Base-by-base conservation (phyloP, 257 asterid species). In the Nemophila menziesii region DNA sequence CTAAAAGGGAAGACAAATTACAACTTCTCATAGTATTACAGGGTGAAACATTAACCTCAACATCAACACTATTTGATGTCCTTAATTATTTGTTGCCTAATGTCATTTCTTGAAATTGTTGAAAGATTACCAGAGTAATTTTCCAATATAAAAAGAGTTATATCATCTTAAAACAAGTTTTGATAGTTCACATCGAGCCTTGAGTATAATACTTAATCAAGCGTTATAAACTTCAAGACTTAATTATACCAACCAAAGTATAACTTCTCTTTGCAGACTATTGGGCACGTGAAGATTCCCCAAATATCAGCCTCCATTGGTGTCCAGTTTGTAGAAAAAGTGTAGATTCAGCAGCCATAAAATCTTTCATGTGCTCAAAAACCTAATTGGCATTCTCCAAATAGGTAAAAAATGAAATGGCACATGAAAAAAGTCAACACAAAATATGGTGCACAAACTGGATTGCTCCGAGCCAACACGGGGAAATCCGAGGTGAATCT, bases 351-450 rank as follows among this genome's bases (percentile, higher is more conserved):
- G 13, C 46, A 41, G 20, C 46, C 14, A 4, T 24, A 18, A 38
- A 10, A 12, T 16, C 22, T 41, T 22, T 41, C 46, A 41, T 22
- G 46, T 41, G 46, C 46, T 17, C 20, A 37, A 40, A 41, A 17
- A 41, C 46, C 46, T 18, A 41, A 4, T 41, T 22, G 44, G 16
- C 5, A 15, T 39, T 39, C 21, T 15, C 44, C 44, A 39, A 16
- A 15, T 39, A 39, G 44, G 20, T 39, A 18, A 41, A 41, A 41
- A 41, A 41, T 6, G 1, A 41, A 15, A 41, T 41, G 20, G 15
- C 26, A 41, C 46, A 41, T 41, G 24, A 41, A 29, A 5, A 13
- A 8, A 1, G 19, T 3, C 16, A 37, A 13, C 42, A 13, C 42
- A 3, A 11, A 13, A 3, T 12, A 37, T 1, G 36, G 36, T 29